Conservation (phyloP, 768 basidiomycete genomes). For the Kwoniella heveanensis region DNA sequence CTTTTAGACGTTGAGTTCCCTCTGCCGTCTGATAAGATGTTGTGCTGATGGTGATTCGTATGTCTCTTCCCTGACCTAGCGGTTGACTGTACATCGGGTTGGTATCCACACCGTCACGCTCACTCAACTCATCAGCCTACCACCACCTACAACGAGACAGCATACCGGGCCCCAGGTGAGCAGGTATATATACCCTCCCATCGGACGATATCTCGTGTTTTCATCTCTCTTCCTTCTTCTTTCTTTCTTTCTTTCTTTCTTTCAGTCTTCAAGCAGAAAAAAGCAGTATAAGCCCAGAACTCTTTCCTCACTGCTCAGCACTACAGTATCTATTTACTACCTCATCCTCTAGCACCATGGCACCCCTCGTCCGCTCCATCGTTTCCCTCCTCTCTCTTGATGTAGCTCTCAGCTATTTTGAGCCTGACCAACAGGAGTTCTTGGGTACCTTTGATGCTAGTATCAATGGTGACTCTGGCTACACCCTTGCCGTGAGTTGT, state of each 20-base stretch:
- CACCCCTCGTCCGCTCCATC: constrained; percentile 13
- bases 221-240: constrained; percentile 5
- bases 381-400: constrained; percentile 15
- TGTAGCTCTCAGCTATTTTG: constrained; percentile 5
- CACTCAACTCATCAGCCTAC: too few species aligned
- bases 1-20: too few species aligned
- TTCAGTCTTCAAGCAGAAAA: neutral
- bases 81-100: too few species aligned
- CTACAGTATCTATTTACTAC: neutral
- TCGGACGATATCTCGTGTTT: neutral
- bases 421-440: neutral
- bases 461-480: neutral
- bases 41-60: too few species aligned
- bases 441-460: neutral
- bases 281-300: neutral
- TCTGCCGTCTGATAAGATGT: too few species aligned
- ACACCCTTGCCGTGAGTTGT: constrained; percentile 9
- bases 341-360: neutral
- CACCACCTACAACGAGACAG: too few species aligned
- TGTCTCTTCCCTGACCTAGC: too few species aligned
- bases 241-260: constrained; percentile 1
- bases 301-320: too few species aligned
- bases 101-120: too few species aligned
- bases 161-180: too few species aligned
- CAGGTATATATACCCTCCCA: constrained; percentile 7